A percentile compares a stretch with the other conserved stretches of the same genome.
Evolutionary conservation across 495 filamentous ascomycete genomes (phyloP).

Genomic region (Podospora pseudoanserina): DNA sequence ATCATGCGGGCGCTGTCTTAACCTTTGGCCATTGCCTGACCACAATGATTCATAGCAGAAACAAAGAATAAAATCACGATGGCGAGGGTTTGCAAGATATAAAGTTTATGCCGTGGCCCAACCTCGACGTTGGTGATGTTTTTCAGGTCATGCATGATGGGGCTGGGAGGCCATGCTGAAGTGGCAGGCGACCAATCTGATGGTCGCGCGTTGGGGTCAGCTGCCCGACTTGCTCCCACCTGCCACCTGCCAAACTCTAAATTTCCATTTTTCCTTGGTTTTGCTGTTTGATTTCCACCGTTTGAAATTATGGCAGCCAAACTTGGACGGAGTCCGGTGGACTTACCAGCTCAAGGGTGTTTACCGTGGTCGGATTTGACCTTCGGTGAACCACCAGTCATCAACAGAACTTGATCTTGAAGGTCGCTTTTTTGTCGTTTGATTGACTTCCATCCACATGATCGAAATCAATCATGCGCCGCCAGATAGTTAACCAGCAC

Average conservation of each 20-base stretch:
- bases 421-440: too few species aligned
- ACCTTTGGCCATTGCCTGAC: neutral
- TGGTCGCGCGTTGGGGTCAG: neutral
- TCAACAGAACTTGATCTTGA: too few species aligned
- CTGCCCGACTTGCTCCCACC: neutral
- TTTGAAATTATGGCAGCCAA: neutral
- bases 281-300: neutral
- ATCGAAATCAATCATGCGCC: too few species aligned
- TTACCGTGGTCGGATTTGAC: neutral
- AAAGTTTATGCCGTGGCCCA: neutral
- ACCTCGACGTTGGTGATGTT: constrained; percentile 1
- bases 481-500: too few species aligned
- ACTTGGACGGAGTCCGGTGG: neutral
- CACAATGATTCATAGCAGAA: neutral
- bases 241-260: neutral
- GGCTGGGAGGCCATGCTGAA: neutral
- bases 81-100: constrained; percentile 1
- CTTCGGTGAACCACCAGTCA: neutral
- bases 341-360: neutral
- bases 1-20: neutral
- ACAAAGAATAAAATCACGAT: neutral
- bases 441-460: too few species aligned
- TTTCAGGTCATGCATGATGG: constrained; percentile 3
- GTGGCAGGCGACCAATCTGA: constrained; percentile 1
- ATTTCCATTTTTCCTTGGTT: neutral